Conservation (phyloP, 1,284 basidiomycete genomes). For the Sporisorium scitamineum region DNA sequence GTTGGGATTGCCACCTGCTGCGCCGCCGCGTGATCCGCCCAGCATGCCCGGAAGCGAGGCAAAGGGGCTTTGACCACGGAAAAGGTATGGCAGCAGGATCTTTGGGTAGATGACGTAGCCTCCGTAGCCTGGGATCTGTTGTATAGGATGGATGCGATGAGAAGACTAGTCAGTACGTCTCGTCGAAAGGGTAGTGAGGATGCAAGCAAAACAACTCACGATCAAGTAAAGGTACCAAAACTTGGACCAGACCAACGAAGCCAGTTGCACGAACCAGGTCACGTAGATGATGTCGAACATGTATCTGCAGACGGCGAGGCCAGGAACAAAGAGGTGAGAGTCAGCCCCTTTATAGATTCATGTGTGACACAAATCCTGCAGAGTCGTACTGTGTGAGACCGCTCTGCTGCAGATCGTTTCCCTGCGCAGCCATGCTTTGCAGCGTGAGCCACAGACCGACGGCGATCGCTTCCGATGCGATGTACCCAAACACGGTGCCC, state of each 20-base stretch:
- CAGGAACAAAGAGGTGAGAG: background rate
- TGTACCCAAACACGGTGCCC: conserved; percentile 49
- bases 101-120: conserved; percentile 61
- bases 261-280: conserved; percentile 69
- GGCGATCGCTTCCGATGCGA: conserved; percentile 62
- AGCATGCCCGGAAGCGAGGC: conserved; percentile 25
- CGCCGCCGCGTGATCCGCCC: background rate
- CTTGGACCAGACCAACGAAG: conserved; percentile 63
- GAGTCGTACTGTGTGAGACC: conserved; percentile 66
- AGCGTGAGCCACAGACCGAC: conserved; percentile 60
- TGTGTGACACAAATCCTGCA: background rate
- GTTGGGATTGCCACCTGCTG: conserved; percentile 12
- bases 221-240: conserved; percentile 67
- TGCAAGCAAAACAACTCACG: conserved; percentile 47
- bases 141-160: background rate
- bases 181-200: background rate
- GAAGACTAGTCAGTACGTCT: background rate
- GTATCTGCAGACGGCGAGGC: conserved; percentile 52
- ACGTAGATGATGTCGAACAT: conserved; percentile 70
- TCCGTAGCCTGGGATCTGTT: conserved; percentile 69
- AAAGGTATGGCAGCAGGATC: conserved; percentile 63
- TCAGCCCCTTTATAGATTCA: no score
- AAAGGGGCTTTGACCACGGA: conserved; percentile 55
- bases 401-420: conserved; percentile 63
- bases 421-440: conserved; percentile 63